phyloP scores from a whole-genome alignment of 345 rosid species.

The Eucalyptus erythrocorys region DNA sequence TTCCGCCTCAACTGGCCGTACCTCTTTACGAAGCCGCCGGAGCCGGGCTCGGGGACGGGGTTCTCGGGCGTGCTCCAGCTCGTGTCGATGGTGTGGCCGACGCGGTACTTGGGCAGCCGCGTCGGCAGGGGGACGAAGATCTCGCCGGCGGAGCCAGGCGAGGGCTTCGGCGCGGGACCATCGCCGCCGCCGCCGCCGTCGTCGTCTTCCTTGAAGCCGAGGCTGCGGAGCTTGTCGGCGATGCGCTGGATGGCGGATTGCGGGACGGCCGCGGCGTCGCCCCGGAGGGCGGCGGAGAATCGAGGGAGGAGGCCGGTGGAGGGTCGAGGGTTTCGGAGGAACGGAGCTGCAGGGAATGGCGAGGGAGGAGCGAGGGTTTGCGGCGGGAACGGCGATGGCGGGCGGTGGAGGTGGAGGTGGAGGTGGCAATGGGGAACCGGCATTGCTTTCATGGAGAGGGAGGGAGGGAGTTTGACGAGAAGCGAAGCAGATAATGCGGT shows the following conservation, averaged over 20 bases:
- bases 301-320: constrained; percentile 12
- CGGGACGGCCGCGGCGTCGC: constrained; percentile 25
- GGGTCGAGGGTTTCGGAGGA: neutral
- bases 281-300: constrained; percentile 10
- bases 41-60: constrained; percentile 73
- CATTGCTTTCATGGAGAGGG: neutral
- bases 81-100: constrained; percentile 85
- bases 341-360: neutral
- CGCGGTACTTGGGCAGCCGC: constrained; percentile 53
- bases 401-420: neutral
- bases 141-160: constrained; percentile 37
- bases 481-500: neutral
- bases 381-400: constrained; percentile 3
- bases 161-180: neutral
- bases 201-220: constrained; percentile 51
- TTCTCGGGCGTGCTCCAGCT: constrained; percentile 95
- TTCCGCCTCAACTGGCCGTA: constrained; percentile 38
- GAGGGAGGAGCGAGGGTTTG: constrained; percentile 2
- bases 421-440: neutral
- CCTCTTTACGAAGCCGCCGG: constrained; percentile 54
- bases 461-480: neutral
- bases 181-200: neutral
- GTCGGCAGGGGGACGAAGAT: constrained; percentile 68
- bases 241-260: constrained; percentile 75
- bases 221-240: constrained; percentile 90